Evolutionary conservation across 2,329 filamentous ascomycete species (phyloP), one percentile per base, ranked within the genome.

Genomic region (Elsinoe batatas): DNA sequence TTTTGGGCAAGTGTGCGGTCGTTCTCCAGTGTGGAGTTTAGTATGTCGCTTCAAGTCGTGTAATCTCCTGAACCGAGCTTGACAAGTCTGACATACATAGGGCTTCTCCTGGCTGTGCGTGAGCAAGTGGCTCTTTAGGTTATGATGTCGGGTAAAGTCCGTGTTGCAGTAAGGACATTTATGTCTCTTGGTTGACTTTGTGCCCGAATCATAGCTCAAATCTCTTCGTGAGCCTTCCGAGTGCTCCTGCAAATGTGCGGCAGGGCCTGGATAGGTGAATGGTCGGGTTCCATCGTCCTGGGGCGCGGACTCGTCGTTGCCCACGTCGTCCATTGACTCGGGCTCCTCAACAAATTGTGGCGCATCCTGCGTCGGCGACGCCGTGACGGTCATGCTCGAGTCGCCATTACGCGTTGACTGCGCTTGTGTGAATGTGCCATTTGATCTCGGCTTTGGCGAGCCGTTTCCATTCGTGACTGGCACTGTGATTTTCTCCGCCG

Each of bases 71-170:
- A 98, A 98, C 53, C 91, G 84, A 70, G 93, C 88, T 63, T 91
- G 82, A 69, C 93, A 98, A n/a, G 88, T 89, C 59, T 88, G 84
- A 68, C 93, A 98, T 26, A 93, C 82, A 67, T 93, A 98, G 0
- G 93, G 93, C 72, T 98, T 98, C 71, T 98, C 93, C 76, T 98
- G 91, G 65, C 91, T 96, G 71, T 97, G 93, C 0, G 93, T 97
- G 67, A 98, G 81, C 57, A 98, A 79, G 73, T 98, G 93, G 63
- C 90, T 96, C 74, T 97, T 98, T 26, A 97, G 80, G 65, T 98
- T 97, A 69, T 97, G 93, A 68, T 97, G 93, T 43, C 93, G 83
- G 26, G 93, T 98, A 64, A 98, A 98, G 65, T 95, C 93, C 4
- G 93, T 96, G 37, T 89, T 83, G 76, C 93, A 98, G 69, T 95